Conservation (phyloP, 1,139 yeast genomes). For the Candida neerlandica region DNA sequence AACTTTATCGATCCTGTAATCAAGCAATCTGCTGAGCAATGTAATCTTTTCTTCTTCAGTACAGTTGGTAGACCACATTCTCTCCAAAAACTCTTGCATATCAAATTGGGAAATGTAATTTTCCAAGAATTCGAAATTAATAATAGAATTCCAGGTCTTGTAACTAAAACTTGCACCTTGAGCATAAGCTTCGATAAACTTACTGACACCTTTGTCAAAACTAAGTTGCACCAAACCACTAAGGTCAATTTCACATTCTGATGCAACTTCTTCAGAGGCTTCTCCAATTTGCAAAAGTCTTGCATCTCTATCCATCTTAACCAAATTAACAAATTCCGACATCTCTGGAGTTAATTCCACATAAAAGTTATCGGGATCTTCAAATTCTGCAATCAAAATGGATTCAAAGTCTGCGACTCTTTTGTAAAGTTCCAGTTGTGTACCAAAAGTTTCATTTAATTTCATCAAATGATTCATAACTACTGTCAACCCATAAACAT, state of each 20-base stretch:
- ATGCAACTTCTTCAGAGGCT: background rate
- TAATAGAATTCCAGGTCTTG: slow-evolving; percentile 37
- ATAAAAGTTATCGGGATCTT: slow-evolving; percentile 54
- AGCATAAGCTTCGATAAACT: slow-evolving; percentile 30
- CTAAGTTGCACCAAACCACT: slow-evolving; percentile 32
- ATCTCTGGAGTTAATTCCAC: slow-evolving; percentile 42
- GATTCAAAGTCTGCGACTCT: slow-evolving; percentile 38
- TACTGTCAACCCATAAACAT: slow-evolving; percentile 36
- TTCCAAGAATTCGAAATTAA: slow-evolving; percentile 32
- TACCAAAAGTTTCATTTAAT: background rate
- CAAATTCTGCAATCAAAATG: slow-evolving; percentile 49
- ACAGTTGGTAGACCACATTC: slow-evolving; percentile 28
- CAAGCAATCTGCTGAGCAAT: slow-evolving; percentile 24
- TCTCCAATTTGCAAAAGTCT: background rate
- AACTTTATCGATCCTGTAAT: slow-evolving; percentile 31
- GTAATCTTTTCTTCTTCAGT: slow-evolving; percentile 17
- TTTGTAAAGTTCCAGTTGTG: slow-evolving; percentile 11
- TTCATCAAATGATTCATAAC: slow-evolving; percentile 29
- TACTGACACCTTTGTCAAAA: slow-evolving; percentile 28
- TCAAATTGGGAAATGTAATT: slow-evolving; percentile 23
- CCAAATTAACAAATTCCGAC: slow-evolving; percentile 25
- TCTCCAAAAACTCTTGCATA: slow-evolving; percentile 26
- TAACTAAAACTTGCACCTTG: slow-evolving; percentile 34
- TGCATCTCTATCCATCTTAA: slow-evolving; percentile 13
- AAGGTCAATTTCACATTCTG: slow-evolving; percentile 28